Percentiles rank a stretch among this genome's conserved stretches.
phyloP scores from a whole-genome alignment of 2,329 filamentous ascomycete species.

The Zymoseptoria crescenta region DNA sequence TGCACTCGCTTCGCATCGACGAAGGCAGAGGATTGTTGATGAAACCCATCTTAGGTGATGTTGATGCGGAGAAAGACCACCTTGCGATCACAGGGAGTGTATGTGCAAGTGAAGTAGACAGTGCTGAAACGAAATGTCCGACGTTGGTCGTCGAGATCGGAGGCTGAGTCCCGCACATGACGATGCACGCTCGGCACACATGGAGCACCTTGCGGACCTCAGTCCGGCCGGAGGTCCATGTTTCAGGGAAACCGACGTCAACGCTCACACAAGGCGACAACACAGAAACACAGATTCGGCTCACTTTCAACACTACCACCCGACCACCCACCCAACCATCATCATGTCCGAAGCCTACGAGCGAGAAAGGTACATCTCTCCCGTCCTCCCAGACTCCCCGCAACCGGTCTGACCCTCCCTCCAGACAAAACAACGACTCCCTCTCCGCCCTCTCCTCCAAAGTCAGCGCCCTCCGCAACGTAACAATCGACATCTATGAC shows the following conservation, averaged over 20 bases:
- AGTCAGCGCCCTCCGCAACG: slow-evolving; percentile 81
- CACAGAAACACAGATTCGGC: neutral
- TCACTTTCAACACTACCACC: slow-evolving; percentile 2
- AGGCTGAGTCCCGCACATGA: neutral
- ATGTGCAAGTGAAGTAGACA: too few relatives aligned
- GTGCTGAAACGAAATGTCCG: neutral
- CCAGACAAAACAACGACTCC: slow-evolving; percentile 84
- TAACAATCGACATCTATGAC: slow-evolving; percentile 97
- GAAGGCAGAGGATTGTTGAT: slow-evolving; percentile 49
- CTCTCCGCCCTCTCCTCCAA: slow-evolving; percentile 86
- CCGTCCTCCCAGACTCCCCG: neutral
- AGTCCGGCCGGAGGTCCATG: neutral
- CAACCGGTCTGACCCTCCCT: slow-evolving; percentile 2
- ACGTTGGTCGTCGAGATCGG: neutral
- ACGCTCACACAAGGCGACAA: neutral
- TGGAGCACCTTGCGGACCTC: neutral
- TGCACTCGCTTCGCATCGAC: slow-evolving; percentile 44
- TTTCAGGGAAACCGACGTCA: neutral
- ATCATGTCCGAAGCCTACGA: slow-evolving; percentile 52
- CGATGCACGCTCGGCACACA: neutral
- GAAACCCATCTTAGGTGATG: slow-evolving; percentile 34
- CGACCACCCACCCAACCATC: slow-evolving; percentile 3
- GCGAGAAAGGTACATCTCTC: slow-evolving; percentile 46
- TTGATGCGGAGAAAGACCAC: neutral
- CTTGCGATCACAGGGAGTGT: neutral